Conservation (phyloP, 2,329 filamentous ascomycete genomes). For the Ilyonectria destructans region DNA sequence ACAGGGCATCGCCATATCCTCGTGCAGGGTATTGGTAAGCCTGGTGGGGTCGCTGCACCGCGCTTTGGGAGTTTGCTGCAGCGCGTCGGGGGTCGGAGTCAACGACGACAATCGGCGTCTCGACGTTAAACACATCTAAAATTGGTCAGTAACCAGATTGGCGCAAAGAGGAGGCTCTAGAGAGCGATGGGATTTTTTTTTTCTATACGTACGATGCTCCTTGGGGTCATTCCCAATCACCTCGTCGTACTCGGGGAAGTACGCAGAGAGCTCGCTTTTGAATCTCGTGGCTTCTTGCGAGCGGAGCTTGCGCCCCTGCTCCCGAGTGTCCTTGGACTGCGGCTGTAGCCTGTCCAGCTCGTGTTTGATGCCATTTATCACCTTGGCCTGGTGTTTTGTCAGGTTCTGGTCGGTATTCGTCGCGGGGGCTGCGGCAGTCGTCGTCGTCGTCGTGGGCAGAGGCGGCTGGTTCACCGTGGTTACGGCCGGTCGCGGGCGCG, state of each 20-base stretch:
- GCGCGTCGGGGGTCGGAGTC: constrained; percentile 65
- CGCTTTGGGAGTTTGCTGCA: constrained; percentile 47
- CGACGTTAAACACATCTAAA: constrained; percentile 79
- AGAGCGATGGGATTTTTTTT: constrained; percentile 40
- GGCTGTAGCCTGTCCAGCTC: constrained; percentile 73
- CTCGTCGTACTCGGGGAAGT: constrained; percentile 96
- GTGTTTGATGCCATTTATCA: constrained; percentile 74
- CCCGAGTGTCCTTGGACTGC: constrained; percentile 61
- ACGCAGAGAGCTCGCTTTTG: constrained; percentile 92
- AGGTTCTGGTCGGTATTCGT: constrained; percentile 50
- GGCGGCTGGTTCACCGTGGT: constrained; percentile 38
- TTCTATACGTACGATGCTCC: constrained; percentile 77
- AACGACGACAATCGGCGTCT: constrained; percentile 81
- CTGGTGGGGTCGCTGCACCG: constrained; percentile 50
- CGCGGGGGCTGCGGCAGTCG: constrained; percentile 31
- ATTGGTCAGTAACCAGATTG: constrained; percentile 34
- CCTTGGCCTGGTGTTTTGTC: constrained; percentile 71
- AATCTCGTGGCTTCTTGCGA: constrained; percentile 89
- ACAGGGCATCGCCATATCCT: constrained; percentile 71
- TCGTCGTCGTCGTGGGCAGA: constrained; percentile 28
- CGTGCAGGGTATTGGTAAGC: constrained; percentile 60
- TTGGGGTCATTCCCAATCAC: constrained; percentile 89
- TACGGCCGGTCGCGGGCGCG: constrained; percentile 40
- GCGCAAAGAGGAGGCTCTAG: background rate
- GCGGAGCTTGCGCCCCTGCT: constrained; percentile 84